Percentiles rank a stretch among this genome's conserved stretches.
Evolutionary conservation across 305 asterid genomes (phyloP).

Genomic region (Ruellia speciosa): DNA sequence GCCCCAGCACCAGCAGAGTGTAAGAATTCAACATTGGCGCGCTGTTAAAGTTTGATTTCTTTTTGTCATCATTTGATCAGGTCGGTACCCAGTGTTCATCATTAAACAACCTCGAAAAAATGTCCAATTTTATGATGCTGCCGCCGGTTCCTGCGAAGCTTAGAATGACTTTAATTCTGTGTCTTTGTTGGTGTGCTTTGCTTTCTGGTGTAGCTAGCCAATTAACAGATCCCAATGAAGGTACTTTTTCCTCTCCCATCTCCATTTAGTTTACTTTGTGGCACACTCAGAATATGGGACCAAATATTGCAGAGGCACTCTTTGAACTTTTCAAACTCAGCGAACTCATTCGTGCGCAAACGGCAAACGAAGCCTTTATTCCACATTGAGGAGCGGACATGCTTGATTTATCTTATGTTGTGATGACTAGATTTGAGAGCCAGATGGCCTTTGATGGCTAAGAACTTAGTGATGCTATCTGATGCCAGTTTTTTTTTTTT

Average conservation of each 20-base stretch:
- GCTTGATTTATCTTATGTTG: not conserved
- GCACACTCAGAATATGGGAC: no score
- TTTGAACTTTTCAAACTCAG: no score
- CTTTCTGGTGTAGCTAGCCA: constrained; percentile 29
- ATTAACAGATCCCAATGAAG: constrained; percentile 47
- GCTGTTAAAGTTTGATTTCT: constrained; percentile 13
- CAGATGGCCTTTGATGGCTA: constrained; percentile 6
- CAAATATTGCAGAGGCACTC: no score
- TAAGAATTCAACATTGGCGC: not conserved
- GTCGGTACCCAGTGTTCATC: constrained; percentile 25
- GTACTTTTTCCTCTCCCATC: constrained; percentile 22
- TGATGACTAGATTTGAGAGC: constrained; percentile 6
- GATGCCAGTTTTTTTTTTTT: not conserved
- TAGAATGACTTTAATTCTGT: constrained; percentile 36
- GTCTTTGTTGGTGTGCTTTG: constrained; percentile 19
- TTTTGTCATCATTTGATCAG: constrained; percentile 22
- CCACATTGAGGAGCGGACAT: no score
- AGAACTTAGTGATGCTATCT: not conserved
- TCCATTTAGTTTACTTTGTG: constrained; percentile 10
- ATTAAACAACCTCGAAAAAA: constrained; percentile 23
- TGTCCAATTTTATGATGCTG: constrained; percentile 28
- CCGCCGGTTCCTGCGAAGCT: constrained; percentile 25
- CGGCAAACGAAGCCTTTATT: no score
- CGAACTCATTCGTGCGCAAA: no score
- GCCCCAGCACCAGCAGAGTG: no score